Conservation (phyloP, 306 rosid genomes). For the Adenanthera pavonina region DNA sequence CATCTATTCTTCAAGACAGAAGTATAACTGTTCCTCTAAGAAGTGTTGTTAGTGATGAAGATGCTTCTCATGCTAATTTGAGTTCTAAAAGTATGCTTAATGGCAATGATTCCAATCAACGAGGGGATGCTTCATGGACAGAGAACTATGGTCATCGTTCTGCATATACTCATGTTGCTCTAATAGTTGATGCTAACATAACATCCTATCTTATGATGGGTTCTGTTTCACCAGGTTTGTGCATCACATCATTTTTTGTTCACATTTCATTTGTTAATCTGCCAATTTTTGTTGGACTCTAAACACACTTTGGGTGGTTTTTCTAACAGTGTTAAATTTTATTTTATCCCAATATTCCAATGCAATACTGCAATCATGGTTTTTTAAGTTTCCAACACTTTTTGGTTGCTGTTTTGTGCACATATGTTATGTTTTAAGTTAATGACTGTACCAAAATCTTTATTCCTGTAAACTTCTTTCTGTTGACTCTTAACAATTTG, state of each 20-base stretch:
- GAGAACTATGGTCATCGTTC: conserved; percentile 64
- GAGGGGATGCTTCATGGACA: conserved; percentile 64
- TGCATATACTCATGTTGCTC: conserved; percentile 74
- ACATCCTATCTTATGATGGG: conserved; percentile 99
- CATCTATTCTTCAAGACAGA: conserved; percentile 68
- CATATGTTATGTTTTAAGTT: not conserved
- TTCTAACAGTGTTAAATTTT: not conserved
- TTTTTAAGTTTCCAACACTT: conserved; percentile 25
- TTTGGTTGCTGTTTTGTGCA: conserved; percentile 20
- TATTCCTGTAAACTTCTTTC: not conserved
- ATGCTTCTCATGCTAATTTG: conserved; percentile 54
- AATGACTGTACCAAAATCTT: not conserved
- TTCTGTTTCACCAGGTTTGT: conserved; percentile 94
- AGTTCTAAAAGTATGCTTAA: conserved; percentile 56
- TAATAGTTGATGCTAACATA: conserved; percentile 93
- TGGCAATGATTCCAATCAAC: conserved; percentile 63
- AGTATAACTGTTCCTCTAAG: conserved; percentile 63
- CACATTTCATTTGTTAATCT: not conserved
- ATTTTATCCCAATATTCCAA: conserved; percentile 5
- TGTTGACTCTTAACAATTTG: conserved; percentile 18
- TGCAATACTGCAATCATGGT: not conserved
- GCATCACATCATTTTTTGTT: not conserved
- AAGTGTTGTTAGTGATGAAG: conserved; percentile 62
- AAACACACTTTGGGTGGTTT: not conserved
- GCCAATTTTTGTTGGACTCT: not conserved